phyloP scores from a whole-genome alignment of 192 early-diverging fungal genomes.

The Lobosporangium transversale region DNA sequence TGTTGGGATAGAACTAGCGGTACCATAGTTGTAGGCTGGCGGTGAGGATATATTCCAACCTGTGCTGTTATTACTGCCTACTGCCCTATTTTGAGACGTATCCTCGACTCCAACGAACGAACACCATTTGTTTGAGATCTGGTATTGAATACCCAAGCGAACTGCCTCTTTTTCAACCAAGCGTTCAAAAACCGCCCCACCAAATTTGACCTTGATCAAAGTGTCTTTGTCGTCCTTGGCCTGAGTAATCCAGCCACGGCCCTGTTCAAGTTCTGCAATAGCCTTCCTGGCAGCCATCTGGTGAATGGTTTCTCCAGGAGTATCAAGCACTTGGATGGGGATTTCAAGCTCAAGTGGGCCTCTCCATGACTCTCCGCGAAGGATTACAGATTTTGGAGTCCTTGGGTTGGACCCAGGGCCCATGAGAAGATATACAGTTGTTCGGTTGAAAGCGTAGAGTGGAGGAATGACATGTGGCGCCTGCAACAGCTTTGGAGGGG shows the following conservation, averaged over 20 bases:
- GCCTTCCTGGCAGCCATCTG: constrained; percentile 56
- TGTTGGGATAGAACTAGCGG: too few relatives aligned
- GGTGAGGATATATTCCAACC: too few relatives aligned
- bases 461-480: constrained; percentile 45
- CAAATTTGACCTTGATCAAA: constrained; percentile 4
- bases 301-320: constrained; percentile 39
- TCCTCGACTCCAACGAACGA: constrained; percentile 58
- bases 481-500: constrained; percentile 48
- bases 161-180: constrained; percentile 51
- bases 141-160: constrained; percentile 39
- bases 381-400: constrained; percentile 33
- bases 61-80: too few relatives aligned
- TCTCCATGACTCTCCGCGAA: constrained; percentile 46
- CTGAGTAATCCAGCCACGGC: constrained; percentile 51
- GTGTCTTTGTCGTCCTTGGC: constrained; percentile 5
- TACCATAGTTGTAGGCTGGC: too few relatives aligned
- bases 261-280: constrained; percentile 58
- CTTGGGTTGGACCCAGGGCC: constrained; percentile 20
- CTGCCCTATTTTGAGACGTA: too few relatives aligned
- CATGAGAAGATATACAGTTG: constrained; percentile 54
- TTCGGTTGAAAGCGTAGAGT: constrained; percentile 43
- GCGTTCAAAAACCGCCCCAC: constrained; percentile 3
- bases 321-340: constrained; percentile 33
- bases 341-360: constrained; percentile 56
- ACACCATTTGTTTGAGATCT: constrained; percentile 36